These are phyloP conservation scores for Eleusine coracana DNA, from an alignment of 176 grass and related monocot species.

Conservation along the genomic window DNA sequence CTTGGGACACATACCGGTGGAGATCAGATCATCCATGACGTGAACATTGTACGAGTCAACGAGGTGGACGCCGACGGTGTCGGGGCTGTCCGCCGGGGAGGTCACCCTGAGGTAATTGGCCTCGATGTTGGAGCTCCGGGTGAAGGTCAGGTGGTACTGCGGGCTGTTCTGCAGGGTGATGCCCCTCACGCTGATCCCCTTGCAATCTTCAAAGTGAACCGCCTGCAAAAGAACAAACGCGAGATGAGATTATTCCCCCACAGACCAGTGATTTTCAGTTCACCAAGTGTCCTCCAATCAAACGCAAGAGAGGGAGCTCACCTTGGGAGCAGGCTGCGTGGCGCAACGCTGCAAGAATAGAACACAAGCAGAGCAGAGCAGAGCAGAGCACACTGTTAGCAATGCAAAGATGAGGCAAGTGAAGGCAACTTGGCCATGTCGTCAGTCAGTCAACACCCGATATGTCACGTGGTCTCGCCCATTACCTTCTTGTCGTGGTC, in stretches of 20 bases:
- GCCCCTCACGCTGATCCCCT: slow-evolving; percentile 45
- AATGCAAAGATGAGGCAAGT: background rate
- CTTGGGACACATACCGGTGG: slow-evolving; percentile 39
- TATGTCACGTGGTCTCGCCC: background rate
- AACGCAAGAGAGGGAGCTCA: slow-evolving; percentile 1
- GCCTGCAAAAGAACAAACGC: slow-evolving; percentile 34
- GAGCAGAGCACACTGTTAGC: background rate
- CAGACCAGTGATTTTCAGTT: background rate
- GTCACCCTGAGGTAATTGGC: slow-evolving; percentile 59
- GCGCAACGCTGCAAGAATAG: slow-evolving; percentile 44
- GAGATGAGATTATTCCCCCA: background rate
- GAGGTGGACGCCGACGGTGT: slow-evolving; percentile 75
- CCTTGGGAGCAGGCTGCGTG: slow-evolving; percentile 39
- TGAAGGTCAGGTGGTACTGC: slow-evolving; percentile 68
- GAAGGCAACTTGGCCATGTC: background rate
- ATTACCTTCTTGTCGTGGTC: slow-evolving; percentile 27
- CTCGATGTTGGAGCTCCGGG: slow-evolving; percentile 51
- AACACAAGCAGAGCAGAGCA: slow-evolving; percentile 3
- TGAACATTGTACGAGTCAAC: slow-evolving; percentile 54
- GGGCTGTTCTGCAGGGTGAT: slow-evolving; percentile 67
- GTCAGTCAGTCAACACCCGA: background rate
- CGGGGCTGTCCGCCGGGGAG: slow-evolving; percentile 67
- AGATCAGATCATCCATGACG: slow-evolving; percentile 54
- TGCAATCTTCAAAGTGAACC: slow-evolving; percentile 67
- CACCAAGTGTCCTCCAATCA: background rate